Base-by-base conservation (phyloP, 495 filamentous ascomycete genomes). In the Rostrohypoxylon terebratum region DNA sequence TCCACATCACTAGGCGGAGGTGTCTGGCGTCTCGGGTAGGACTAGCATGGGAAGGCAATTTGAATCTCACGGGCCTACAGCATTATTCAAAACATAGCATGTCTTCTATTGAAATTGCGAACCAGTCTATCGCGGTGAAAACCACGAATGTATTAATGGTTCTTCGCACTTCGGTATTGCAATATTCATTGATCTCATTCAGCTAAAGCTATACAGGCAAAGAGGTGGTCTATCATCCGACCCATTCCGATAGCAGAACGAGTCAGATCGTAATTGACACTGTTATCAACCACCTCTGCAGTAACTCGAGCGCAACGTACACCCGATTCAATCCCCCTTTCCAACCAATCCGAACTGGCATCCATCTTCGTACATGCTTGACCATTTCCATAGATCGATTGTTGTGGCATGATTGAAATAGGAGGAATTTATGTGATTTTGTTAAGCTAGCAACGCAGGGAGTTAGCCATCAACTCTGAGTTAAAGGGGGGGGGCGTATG, bases 1-100 rank as follows among this genome's bases (percentile, higher is more conserved):
- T 25, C 28, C 28, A 4, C 6, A 10, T 58, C 63, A 33, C 42
- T 31, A 58, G 55, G 71, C 66, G 25, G 25, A 44, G 71, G 71
- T 31, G 71, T 70, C n/a, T 62, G 71, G 71, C 71, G 66, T 70
- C 53, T 13, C 21, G 18, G 55, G 4, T 16, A 66, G 58, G 28
- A 20, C 50, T 48, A 50, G 58, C 33, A 63, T 58, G 34, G 13
- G 71, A 33, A 28, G 38, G 28, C 18, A 63, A 20, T 16, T 58
- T 11, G 50, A 21, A 57, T 36, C 60, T 34, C 11, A 34, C 23
- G 59, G 60, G 28, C 34, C 42, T 20, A 38, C 21, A 33, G 16
- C 10, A 14, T 36, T 10, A 48, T 31, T 31, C 11, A 1, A 28
- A 57, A 18, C 58, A 18, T 11, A 20, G 13, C 38, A 23, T 45